Conservation (phyloP, 2,329 filamentous ascomycete species). For the Diaporthe nobilis region DNA sequence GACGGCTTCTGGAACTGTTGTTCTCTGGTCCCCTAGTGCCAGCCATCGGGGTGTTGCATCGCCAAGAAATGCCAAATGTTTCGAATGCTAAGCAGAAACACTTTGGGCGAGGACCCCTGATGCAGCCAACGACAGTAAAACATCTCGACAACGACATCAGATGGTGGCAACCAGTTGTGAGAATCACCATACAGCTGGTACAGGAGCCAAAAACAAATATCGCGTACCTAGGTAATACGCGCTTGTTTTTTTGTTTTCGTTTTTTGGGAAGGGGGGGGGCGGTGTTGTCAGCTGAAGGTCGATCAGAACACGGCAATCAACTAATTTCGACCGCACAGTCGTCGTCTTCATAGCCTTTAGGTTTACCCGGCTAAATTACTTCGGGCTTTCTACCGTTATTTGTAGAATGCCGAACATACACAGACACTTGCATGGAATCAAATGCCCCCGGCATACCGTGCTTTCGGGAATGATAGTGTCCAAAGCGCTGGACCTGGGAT, state of each 20-base stretch:
- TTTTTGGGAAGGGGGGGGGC: not conserved
- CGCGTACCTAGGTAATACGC: not conserved
- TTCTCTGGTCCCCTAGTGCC: conserved; percentile 6
- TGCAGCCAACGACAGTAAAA: conserved; percentile 26
- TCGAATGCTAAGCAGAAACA: conserved; percentile 34
- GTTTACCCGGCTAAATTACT: too few relatives aligned
- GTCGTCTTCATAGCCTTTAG: not conserved
- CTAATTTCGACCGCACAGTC: too few relatives aligned
- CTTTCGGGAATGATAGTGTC: not conserved
- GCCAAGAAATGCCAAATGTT: conserved; percentile 34
- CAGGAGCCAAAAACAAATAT: not conserved
- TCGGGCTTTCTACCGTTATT: not conserved
- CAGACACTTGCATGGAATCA: not conserved
- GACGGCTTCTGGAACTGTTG: conserved; percentile 29
- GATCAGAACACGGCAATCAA: not conserved
- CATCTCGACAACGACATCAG: conserved; percentile 16
- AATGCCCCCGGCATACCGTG: not conserved
- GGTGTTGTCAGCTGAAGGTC: not conserved
- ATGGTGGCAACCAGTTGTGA: conserved; percentile 13
- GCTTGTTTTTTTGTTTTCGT: not conserved
- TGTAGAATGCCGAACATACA: not conserved
- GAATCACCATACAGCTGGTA: not conserved
- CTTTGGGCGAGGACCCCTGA: conserved; percentile 26
- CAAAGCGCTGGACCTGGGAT: not conserved
- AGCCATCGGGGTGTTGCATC: conserved; percentile 31